A percentile compares a stretch with the other conserved stretches of the same genome.
Evolutionary conservation across 2,329 filamentous ascomycete species (phyloP).

Genomic region (Epichloe baconii): DNA sequence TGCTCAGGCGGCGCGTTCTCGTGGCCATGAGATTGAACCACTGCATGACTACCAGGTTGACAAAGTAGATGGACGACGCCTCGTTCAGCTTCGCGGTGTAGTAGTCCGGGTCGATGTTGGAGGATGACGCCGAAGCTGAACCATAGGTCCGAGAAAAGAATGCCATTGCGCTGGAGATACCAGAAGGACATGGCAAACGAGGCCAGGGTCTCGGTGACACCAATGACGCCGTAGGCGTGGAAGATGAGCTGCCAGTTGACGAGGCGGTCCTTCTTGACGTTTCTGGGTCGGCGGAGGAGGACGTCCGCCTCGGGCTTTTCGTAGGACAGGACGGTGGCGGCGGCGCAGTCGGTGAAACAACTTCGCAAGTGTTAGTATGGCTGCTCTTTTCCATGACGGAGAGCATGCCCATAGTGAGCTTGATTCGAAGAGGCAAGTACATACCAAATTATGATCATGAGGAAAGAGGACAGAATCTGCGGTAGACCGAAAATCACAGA

Average conservation of each 20-base stretch:
- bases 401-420: too few relatives aligned
- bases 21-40: constrained; percentile 64
- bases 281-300: constrained; percentile 53
- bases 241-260: constrained; percentile 62
- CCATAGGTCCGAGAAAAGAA: constrained; percentile 53
- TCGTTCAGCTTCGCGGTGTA: constrained; percentile 44
- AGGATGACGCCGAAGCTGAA: constrained; percentile 50
- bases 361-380: constrained; percentile 16
- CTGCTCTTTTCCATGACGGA: too few relatives aligned
- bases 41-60: constrained; percentile 72
- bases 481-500: constrained; percentile 61
- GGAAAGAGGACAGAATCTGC: constrained; percentile 58
- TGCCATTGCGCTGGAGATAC: constrained; percentile 49
- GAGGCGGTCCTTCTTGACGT: constrained; percentile 55
- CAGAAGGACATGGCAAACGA: constrained; percentile 55
- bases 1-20: constrained; percentile 49
- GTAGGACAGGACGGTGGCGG: constrained; percentile 61
- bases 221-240: constrained; percentile 60
- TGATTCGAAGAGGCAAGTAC: constrained; percentile 1
- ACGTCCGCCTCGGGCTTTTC: constrained; percentile 68
- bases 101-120: constrained; percentile 36
- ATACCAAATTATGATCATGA: constrained; percentile 56
- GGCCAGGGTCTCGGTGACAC: constrained; percentile 45
- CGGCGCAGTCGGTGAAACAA: constrained; percentile 66
- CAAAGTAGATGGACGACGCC: constrained; percentile 65